A percentile compares a stretch with the other conserved stretches of the same genome.
These are phyloP conservation scores for Leptographium lundbergii DNA, from an alignment of 2,329 filamentous ascomycete genomes.

Conservation along the genomic window DNA sequence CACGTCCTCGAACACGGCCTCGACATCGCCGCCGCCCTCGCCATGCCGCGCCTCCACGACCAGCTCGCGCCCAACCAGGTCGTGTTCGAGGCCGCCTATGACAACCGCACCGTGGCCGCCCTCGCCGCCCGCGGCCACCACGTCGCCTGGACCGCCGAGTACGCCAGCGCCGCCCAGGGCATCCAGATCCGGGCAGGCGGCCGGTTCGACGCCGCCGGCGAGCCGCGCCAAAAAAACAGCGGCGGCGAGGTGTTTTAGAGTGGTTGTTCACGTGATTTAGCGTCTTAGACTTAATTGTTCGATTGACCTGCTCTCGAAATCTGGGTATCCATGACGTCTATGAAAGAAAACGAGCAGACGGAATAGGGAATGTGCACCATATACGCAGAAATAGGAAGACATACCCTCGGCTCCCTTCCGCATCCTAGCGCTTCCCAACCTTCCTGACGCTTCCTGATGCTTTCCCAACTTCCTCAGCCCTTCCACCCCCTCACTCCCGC, in stretches of 20 bases:
- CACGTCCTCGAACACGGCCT: constrained; percentile 58
- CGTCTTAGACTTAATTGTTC: neutral
- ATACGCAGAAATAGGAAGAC: no score
- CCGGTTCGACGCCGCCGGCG: constrained; percentile 66
- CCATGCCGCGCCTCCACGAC: constrained; percentile 63
- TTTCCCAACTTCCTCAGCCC: neutral
- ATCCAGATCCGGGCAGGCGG: constrained; percentile 51
- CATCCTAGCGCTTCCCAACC: neutral
- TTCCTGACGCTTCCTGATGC: no score
- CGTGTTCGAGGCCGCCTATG: constrained; percentile 58
- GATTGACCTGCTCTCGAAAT: neutral
- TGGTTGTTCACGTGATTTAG: no score
- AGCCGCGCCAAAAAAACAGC: constrained; percentile 67
- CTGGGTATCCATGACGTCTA: neutral
- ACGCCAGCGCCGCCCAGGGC: constrained; percentile 59
- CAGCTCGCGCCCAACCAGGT: constrained; percentile 62
- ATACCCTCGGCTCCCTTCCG: no score
- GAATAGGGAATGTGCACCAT: neutral
- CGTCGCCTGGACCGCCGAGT: constrained; percentile 55
- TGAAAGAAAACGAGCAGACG: neutral
- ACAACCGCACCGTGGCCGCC: constrained; percentile 56
- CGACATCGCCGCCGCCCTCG: constrained; percentile 50
- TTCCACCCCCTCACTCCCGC: neutral
- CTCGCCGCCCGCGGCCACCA: constrained; percentile 59
- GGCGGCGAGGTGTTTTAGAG: constrained; percentile 43